Evolutionary conservation across 257 asterid genomes (phyloP), one percentile per base, ranked within the genome.

Genomic region (Galeopsis tetrahit): DNA sequence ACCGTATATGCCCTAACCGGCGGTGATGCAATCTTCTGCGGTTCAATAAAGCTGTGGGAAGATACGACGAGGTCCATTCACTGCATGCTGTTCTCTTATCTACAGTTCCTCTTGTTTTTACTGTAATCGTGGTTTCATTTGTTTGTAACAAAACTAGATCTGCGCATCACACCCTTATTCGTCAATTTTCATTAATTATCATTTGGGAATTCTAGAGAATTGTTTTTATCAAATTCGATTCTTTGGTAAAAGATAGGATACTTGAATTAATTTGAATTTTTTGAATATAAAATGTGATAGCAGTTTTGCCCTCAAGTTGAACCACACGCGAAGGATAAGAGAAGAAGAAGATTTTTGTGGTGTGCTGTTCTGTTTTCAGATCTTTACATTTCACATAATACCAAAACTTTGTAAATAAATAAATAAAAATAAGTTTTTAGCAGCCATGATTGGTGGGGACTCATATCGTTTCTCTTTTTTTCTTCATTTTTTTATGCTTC

Each of bases 31-130:
- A 44, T 34, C 70, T 1, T 59, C 66, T 72, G 96, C 85, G 77
- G 98, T 92, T 92, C 98, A 92, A 88, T 85, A 87, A 88, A 82
- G 95, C 93, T 90, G 98, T 90, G 98, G 98, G 93, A 92, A 78
- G 91, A 90, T 88, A 85, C 66, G 82, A 68, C 10, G 66, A 79
- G 75, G 73, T 75, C 74, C 87, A 79, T 28, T 14, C 31, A 2
- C 15, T 68, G 68, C 4, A 52, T 75, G 51, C 63, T 53, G 7
- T 58, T 66, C 39, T 15, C 7, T 15, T 14, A 13, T 57, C 10
- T 51, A 31, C 71, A 31, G 33, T 49, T 38, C 11, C 1, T 7
- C 4, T 9, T 33, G 5, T 38, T 17, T 21, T 15, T 31, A 32
- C 13, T 2, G 57, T 46, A 40, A n/a, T n/a, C 75, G 3, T 28